Base-by-base conservation (phyloP, 2,329 filamentous ascomycete genomes). In the Diaporthe citrichinensis region DNA sequence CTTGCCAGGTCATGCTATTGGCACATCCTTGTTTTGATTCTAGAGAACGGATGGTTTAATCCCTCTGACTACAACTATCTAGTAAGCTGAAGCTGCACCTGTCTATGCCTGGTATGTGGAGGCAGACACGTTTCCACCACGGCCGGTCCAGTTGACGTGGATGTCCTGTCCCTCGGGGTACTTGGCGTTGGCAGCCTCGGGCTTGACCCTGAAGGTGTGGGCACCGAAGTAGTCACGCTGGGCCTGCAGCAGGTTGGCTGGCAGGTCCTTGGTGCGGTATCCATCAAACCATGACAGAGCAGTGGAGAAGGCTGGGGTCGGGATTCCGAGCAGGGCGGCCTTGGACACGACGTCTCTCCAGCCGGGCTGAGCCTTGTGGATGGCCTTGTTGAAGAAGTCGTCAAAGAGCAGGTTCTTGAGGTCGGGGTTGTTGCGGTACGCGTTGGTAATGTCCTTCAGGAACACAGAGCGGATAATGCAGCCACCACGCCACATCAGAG, bases 401-500 rank as follows among this genome's bases (percentile, higher is more conserved):
- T 98, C 95, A 87, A 98, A 99, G 81, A 99, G 92, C 81, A 99
- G 89, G 92, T 99, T 99, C 93, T 98, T 94, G 79, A 99, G 94
- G 79, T 98, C 94, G 79, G 95, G 94, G 90, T 98, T 93, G 81
- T 91, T 92, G 88, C 96, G 96, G 92, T 98, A 99, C 72, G 97
- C 97, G 80, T 93, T 93, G 81, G 97, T 99, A 88, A 99, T 99
- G 86, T 99, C 96, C 93, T 98, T 98, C 80, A 99, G 90, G 95
- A 99, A 99, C 84, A 99, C 97, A 80, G 97, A 98, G 87, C 97
- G 96, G 89, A 99, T 99, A 83, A 99, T 99, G 92, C 97, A 99
- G 81, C 97, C 97, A 89, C 97, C 97, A 86, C 97, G 95, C 97
- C 97, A 99, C 97, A 99, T 99, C 84, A 99, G 94, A 81, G 97